These are phyloP conservation scores for Penicillium sp. DNA, from an alignment of 2,329 filamentous ascomycete species.

Conservation along the genomic window DNA sequence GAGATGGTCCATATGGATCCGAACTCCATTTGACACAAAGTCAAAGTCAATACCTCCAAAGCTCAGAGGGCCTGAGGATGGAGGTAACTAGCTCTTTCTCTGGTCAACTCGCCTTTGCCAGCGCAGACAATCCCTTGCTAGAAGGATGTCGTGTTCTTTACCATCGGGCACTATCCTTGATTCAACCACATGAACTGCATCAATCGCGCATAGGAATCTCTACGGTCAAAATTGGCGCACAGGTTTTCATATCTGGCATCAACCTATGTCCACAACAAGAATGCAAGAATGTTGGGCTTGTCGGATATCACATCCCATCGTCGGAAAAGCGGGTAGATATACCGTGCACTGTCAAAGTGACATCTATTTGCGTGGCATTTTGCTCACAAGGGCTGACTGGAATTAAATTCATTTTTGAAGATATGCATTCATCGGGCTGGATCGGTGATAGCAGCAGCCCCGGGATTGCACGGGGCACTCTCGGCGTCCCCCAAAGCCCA, in stretches of 20 bases:
- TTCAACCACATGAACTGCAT: not conserved
- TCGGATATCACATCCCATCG: not conserved
- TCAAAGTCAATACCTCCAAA: not conserved
- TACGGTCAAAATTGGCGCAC: not conserved
- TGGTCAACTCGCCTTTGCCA: not conserved
- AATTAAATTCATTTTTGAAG: not conserved
- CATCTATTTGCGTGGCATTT: not conserved
- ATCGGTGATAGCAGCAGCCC: not conserved
- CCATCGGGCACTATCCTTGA: not conserved
- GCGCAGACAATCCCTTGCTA: not conserved
- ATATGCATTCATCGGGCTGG: not conserved
- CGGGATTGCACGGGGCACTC: not conserved
- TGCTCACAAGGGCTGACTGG: not conserved
- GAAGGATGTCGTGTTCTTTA: not conserved
- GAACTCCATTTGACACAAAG: not conserved
- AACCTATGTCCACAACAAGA: not conserved
- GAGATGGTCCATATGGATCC: not conserved
- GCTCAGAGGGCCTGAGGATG: not conserved
- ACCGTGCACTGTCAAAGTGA: not conserved
- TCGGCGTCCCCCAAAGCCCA: not conserved
- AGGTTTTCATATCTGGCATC: not conserved
- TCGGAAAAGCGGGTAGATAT: not conserved
- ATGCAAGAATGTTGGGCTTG: not conserved
- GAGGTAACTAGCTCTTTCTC: not conserved
- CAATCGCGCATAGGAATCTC: not conserved